Evolutionary conservation across 2,329 filamentous ascomycete genomes (phyloP).

Genomic region (Fusarium sambucinum): DNA sequence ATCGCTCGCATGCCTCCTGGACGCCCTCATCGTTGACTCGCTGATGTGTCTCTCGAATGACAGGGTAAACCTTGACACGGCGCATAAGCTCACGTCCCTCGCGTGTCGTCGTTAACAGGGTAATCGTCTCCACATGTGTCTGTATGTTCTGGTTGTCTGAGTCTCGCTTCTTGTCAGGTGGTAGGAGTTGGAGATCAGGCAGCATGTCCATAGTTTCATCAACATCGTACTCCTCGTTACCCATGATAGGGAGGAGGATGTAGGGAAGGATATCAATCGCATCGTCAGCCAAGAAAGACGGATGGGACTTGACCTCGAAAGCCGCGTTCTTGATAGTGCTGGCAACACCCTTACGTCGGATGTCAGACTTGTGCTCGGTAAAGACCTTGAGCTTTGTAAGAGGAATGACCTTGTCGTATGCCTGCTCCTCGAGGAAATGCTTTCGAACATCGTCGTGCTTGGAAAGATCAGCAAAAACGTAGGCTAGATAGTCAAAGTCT

Average conservation of each 20-base stretch:
- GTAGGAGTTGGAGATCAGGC: conserved; percentile 87
- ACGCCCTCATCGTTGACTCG: conserved; percentile 83
- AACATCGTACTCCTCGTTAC: conserved; percentile 86
- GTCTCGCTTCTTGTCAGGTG: conserved; percentile 90
- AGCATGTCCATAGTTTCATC: conserved; percentile 90
- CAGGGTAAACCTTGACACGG: conserved; percentile 84
- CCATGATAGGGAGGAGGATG: conserved; percentile 87
- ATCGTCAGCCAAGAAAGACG: conserved; percentile 75
- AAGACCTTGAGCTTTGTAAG: conserved; percentile 94
- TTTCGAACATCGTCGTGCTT: conserved; percentile 80
- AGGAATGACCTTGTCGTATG: conserved; percentile 86
- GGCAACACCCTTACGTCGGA: conserved; percentile 93
- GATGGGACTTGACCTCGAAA: conserved; percentile 82
- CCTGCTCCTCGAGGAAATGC: conserved; percentile 79
- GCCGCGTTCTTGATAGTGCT: conserved; percentile 94
- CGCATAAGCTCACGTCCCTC: conserved; percentile 81
- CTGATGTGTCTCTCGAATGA: conserved; percentile 87
- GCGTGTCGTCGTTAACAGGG: conserved; percentile 83
- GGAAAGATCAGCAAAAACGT: conserved; percentile 92
- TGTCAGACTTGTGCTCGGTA: conserved; percentile 86
- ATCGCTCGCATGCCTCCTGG: conserved; percentile 83
- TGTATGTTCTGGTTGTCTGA: conserved; percentile 79
- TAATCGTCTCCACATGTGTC: conserved; percentile 89
- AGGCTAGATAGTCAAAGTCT: conserved; percentile 92
- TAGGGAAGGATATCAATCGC: conserved; percentile 89